Evolutionary conservation across 2,329 filamentous ascomycete genomes (phyloP).

Genomic region (Venturia oleaginea): DNA sequence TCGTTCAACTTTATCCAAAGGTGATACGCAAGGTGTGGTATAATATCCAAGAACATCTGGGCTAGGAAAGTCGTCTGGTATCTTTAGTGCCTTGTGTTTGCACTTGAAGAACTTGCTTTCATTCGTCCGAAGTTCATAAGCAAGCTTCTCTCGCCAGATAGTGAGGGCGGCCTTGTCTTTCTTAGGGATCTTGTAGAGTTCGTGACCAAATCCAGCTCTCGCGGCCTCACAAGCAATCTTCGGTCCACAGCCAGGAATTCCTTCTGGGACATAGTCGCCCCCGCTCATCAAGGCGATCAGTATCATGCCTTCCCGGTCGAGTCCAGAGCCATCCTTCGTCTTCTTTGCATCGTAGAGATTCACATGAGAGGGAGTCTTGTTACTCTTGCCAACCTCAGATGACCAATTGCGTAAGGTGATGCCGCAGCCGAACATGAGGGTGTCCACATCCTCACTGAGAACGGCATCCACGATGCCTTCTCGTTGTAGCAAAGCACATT

Average conservation of each 20-base stretch:
- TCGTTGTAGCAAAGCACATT: constrained; percentile 79
- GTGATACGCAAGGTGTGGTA: constrained; percentile 75
- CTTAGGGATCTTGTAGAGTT: constrained; percentile 57
- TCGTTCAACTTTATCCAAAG: constrained; percentile 44
- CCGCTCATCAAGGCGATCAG: constrained; percentile 90
- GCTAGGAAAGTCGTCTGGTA: constrained; percentile 77
- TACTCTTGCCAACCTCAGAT: constrained; percentile 47
- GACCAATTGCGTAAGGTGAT: constrained; percentile 76
- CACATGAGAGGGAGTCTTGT: constrained; percentile 72
- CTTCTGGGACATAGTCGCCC: constrained; percentile 85
- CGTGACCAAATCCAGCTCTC: constrained; percentile 72
- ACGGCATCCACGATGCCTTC: constrained; percentile 85
- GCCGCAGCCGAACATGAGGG: constrained; percentile 90
- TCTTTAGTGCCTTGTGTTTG: constrained; percentile 61
- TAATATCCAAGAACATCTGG: constrained; percentile 76
- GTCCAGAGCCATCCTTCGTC: constrained; percentile 52
- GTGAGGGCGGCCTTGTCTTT: constrained; percentile 51
- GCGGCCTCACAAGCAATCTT: constrained; percentile 87
- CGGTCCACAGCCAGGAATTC: constrained; percentile 77
- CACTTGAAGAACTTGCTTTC: constrained; percentile 70
- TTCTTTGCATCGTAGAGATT: constrained; percentile 63
- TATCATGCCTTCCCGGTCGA: constrained; percentile 82
- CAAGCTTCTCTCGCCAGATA: constrained; percentile 63
- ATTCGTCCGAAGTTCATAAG: constrained; percentile 73
- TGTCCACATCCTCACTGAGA: constrained; percentile 92